phyloP scores from a whole-genome alignment of 352 stramenopile genomes.

The Globisporangium ultimum region DNA sequence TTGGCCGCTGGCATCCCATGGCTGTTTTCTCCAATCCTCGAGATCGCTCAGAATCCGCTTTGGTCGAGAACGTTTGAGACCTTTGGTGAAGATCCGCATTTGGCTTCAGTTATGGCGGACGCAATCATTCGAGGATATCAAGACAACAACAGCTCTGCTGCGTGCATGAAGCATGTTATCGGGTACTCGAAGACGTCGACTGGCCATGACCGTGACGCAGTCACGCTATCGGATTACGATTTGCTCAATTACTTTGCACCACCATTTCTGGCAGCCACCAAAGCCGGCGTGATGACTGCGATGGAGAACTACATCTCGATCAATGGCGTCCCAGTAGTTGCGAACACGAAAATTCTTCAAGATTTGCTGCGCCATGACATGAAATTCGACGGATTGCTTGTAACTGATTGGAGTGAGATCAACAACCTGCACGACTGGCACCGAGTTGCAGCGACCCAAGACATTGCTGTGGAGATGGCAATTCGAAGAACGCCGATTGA shows the following conservation, averaged over 20 bases:
- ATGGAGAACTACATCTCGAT: slow-evolving; percentile 95
- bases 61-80: slow-evolving; percentile 93
- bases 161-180: slow-evolving; percentile 91
- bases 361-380: slow-evolving; percentile 83
- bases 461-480: no score
- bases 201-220: slow-evolving; percentile 76
- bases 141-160: slow-evolving; percentile 55
- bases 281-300: slow-evolving; percentile 77
- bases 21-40: no score
- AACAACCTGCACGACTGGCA: slow-evolving; percentile 79
- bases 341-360: slow-evolving; percentile 75
- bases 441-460: slow-evolving; percentile 38
- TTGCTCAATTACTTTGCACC: slow-evolving; percentile 85
- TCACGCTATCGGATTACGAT: slow-evolving; percentile 72
- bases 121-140: slow-evolving; percentile 84
- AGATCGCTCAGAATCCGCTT: no score
- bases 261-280: slow-evolving; percentile 74
- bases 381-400: slow-evolving; percentile 83
- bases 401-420: slow-evolving; percentile 93
- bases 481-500: no score
- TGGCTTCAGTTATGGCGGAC: slow-evolving; percentile 77
- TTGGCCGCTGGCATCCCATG: no score
- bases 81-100: slow-evolving; percentile 90
- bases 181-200: slow-evolving; percentile 81
- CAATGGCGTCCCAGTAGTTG: slow-evolving; percentile 89